Conservation (phyloP, 1,284 basidiomycete species). For the Thecaphora thlaspeos region DNA sequence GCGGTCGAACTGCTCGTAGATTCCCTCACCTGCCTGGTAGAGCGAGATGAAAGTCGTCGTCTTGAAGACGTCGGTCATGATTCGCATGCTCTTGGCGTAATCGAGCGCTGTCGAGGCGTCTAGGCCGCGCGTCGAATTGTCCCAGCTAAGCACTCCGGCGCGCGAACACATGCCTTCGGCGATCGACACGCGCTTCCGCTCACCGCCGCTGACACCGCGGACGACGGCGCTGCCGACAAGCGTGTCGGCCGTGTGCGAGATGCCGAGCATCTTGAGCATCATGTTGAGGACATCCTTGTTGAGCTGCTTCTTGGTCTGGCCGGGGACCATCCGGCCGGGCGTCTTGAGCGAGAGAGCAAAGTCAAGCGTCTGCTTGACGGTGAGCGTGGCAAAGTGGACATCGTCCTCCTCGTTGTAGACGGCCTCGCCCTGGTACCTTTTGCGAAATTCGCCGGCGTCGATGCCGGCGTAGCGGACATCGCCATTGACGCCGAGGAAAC, state of each 20-base stretch:
- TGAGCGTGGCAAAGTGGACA: constrained; percentile 38
- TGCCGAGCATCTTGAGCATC: constrained; percentile 54
- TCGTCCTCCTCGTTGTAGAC: constrained; percentile 47
- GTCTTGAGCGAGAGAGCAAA: constrained; percentile 43
- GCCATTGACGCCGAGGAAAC: constrained; percentile 46
- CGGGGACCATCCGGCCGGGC: constrained; percentile 42
- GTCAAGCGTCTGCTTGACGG: constrained; percentile 41
- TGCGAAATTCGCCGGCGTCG: constrained; percentile 64
- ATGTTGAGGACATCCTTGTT: constrained; percentile 33
- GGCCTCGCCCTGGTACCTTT: constrained; percentile 32
- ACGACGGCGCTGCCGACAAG: constrained; percentile 42
- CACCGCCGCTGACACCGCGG: constrained; percentile 60
- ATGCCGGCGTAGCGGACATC: constrained; percentile 57
- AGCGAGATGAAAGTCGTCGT: constrained; percentile 56
- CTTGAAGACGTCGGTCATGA: constrained; percentile 58
- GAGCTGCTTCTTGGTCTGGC: constrained; percentile 16
- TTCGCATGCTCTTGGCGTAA: constrained; percentile 52
- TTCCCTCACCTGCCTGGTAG: constrained; percentile 67
- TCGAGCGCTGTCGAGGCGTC: constrained; percentile 45
- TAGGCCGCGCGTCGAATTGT: constrained; percentile 60
- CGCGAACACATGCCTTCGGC: constrained; percentile 59
- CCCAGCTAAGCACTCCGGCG: constrained; percentile 42
- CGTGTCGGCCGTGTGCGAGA: constrained; percentile 39
- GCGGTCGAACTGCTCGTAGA: constrained; percentile 59
- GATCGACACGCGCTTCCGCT: constrained; percentile 46